phyloP scores from a whole-genome alignment of 192 early-diverging fungal species.

The Umbelopsis sp. region DNA sequence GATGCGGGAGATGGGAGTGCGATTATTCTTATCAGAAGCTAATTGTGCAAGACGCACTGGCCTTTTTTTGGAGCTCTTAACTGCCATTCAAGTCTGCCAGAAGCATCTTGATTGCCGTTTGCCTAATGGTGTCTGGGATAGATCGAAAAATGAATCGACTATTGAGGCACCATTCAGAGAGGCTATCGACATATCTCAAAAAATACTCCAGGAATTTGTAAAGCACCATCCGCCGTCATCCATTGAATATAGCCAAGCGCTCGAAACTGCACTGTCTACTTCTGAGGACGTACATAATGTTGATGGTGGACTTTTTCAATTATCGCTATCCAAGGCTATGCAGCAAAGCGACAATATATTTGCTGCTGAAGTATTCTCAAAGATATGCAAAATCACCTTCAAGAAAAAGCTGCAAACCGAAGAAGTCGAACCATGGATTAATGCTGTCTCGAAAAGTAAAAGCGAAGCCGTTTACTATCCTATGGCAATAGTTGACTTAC shows the following conservation, averaged over 20 bases:
- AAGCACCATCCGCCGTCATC: background rate
- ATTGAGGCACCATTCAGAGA: background rate
- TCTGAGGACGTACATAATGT: too few relatives aligned
- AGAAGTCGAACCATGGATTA: background rate
- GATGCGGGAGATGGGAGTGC: background rate
- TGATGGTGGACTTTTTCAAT: background rate
- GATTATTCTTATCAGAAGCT: background rate
- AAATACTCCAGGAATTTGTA: background rate
- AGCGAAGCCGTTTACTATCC: background rate
- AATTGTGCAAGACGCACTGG: background rate
- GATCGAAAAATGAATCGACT: background rate
- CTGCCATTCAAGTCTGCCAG: constrained; percentile 8
- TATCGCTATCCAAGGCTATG: background rate
- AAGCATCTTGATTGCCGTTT: background rate
- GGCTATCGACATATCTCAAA: background rate
- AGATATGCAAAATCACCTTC: background rate
- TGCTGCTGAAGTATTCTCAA: background rate
- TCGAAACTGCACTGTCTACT: too few relatives aligned
- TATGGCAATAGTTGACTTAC: background rate
- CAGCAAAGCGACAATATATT: background rate
- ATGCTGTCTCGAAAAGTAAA: background rate
- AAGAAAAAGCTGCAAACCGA: background rate
- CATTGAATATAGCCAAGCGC: background rate
- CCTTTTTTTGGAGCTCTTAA: background rate
- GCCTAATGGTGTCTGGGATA: constrained; percentile 2